phyloP scores from a whole-genome alignment of 2,329 filamentous ascomycete genomes.

The Gliomastix tumulicola region DNA sequence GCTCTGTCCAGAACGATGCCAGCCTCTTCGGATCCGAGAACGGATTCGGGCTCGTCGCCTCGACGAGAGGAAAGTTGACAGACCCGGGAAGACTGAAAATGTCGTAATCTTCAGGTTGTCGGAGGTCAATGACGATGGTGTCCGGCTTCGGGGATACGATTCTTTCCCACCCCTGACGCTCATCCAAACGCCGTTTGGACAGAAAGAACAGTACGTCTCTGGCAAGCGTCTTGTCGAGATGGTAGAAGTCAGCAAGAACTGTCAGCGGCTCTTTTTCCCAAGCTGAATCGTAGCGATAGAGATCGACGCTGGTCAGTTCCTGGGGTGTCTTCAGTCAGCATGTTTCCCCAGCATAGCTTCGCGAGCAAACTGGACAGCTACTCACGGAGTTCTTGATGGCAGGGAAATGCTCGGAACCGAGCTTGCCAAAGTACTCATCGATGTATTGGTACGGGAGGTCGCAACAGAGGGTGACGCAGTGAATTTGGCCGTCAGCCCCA shows the following conservation, averaged over 20 bases:
- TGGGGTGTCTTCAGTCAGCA: slow-evolving; percentile 10
- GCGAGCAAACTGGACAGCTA: too few relatives aligned
- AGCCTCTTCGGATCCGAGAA: slow-evolving; percentile 37
- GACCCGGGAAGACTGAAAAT: slow-evolving; percentile 34
- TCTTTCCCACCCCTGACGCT: neutral
- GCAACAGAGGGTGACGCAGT: slow-evolving; percentile 55
- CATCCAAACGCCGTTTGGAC: neutral
- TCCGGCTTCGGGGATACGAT: slow-evolving; percentile 10
- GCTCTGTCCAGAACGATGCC: slow-evolving; percentile 35
- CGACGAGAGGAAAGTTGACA: slow-evolving; percentile 34
- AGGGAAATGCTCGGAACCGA: slow-evolving; percentile 39
- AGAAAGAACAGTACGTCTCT: neutral
- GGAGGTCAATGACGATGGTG: slow-evolving; percentile 34
- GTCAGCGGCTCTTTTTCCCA: slow-evolving; percentile 38
- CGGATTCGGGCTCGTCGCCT: slow-evolving; percentile 27
- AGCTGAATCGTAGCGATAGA: slow-evolving; percentile 43
- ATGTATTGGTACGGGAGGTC: slow-evolving; percentile 59
- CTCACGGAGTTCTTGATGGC: slow-evolving; percentile 33
- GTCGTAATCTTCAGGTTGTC: slow-evolving; percentile 31
- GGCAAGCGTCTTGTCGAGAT: slow-evolving; percentile 5
- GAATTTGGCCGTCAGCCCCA: slow-evolving; percentile 25
- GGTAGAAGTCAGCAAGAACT: slow-evolving; percentile 24
- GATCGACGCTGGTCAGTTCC: slow-evolving; percentile 38
- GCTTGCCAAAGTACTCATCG: slow-evolving; percentile 50
- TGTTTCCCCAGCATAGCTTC: too few relatives aligned